phyloP scores from a whole-genome alignment of 805 yeast genomes.

The Candida wancherniae region DNA sequence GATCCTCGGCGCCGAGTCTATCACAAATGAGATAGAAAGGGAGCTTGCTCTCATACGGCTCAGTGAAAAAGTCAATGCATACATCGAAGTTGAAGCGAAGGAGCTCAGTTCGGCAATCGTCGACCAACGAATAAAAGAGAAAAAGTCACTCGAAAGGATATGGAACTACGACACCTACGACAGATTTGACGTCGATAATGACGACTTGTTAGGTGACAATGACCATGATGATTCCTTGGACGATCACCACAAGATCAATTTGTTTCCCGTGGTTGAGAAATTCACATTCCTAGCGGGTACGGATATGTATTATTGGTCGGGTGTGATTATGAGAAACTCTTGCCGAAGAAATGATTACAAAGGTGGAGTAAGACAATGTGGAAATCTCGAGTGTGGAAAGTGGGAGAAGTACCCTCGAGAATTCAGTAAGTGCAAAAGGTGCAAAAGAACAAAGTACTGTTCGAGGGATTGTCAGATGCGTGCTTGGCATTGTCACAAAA shows the following conservation, averaged over 20 bases:
- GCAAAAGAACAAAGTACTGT: slow-evolving; percentile 93
- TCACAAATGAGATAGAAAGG: slow-evolving; percentile 29
- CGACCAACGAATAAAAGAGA: slow-evolving; percentile 30
- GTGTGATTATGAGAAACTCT: slow-evolving; percentile 95
- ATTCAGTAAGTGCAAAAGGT: slow-evolving; percentile 90
- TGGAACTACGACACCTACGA: slow-evolving; percentile 41
- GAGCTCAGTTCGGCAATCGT: slow-evolving; percentile 28
- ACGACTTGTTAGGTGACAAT: slow-evolving; percentile 11
- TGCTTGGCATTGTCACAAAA: slow-evolving; percentile 91
- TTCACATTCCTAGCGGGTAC: slow-evolving; percentile 70
- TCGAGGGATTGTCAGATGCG: slow-evolving; percentile 85
- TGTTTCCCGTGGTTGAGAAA: slow-evolving; percentile 89
- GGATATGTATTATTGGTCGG: slow-evolving; percentile 93
- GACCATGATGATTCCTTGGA: slow-evolving; percentile 39
- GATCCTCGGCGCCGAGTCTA: slow-evolving; percentile 32
- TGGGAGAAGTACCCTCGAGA: slow-evolving; percentile 92
- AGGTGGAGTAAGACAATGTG: slow-evolving; percentile 93
- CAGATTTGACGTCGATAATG: slow-evolving; percentile 37
- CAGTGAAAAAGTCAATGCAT: slow-evolving; percentile 28
- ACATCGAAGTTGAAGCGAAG: slow-evolving; percentile 30
- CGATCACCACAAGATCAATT: slow-evolving; percentile 51
- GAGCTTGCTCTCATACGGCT: slow-evolving; percentile 30
- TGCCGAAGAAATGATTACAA: slow-evolving; percentile 83
- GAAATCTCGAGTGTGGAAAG: slow-evolving; percentile 84
- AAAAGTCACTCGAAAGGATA: slow-evolving; percentile 25